These are phyloP conservation scores for Verticillium zaregamsianum DNA, from an alignment of 2,329 filamentous ascomycete genomes.

Conservation along the genomic window DNA sequence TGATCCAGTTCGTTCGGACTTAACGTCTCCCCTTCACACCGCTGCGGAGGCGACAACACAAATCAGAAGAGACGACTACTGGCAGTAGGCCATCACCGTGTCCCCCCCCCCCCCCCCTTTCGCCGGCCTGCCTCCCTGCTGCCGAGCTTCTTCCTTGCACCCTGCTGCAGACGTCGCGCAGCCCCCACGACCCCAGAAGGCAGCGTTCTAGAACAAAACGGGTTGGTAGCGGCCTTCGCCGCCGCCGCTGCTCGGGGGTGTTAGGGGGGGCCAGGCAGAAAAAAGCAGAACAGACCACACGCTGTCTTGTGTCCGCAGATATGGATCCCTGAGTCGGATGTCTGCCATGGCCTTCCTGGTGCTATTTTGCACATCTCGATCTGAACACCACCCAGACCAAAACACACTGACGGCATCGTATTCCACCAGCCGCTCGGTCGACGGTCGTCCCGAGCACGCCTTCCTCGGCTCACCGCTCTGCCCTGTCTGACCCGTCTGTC, in stretches of 20 bases:
- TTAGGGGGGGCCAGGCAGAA: not conserved
- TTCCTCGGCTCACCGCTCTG: not conserved
- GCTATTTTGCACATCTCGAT: not conserved
- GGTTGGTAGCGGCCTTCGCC: not conserved
- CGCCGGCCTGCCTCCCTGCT: not conserved
- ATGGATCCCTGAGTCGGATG: not conserved
- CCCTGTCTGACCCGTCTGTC: not conserved
- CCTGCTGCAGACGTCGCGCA: not conserved
- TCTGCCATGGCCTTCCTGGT: not conserved
- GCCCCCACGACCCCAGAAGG: constrained; percentile 3
- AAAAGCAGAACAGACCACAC: not conserved
- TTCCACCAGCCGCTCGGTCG: not conserved
- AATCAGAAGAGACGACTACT: not conserved
- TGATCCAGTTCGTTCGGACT: not conserved
- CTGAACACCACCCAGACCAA: not conserved
- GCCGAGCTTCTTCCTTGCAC: not conserved
- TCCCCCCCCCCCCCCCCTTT: not conserved
- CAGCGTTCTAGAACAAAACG: constrained; percentile 4
- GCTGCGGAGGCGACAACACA: not conserved
- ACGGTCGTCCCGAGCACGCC: not conserved
- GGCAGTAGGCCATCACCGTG: not conserved
- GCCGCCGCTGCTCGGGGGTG: not conserved
- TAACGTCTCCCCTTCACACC: not conserved
- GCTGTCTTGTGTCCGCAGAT: not conserved
- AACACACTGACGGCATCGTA: not conserved